Base-by-base conservation (phyloP, 1,139 yeast species). In the Blastobotrys niveus region DNA sequence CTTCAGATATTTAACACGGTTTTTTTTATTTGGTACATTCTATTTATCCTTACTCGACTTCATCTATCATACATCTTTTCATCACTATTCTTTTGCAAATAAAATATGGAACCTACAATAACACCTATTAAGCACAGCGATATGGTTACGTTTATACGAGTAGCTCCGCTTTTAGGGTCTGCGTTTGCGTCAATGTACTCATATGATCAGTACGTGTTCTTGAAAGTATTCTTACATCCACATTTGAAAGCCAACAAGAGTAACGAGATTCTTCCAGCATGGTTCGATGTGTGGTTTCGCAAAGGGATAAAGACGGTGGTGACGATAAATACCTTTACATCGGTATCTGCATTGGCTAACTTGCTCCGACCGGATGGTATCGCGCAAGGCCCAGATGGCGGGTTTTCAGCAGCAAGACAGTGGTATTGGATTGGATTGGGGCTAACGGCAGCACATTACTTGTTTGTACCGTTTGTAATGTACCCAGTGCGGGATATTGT, bases 391-490 rank as follows among this genome's bases (percentile, higher is more conserved):
- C 21, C 40, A n/a, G n/a, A n/a, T n/a, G n/a, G n/a, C n/a, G n/a
- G n/a, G n/a, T n/a, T n/a, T n/a, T 34, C 38, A 19, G 18, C n/a
- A n/a, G 39, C 44, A 7, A 17, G 44, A 25, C 44, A 34, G 22
- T 41, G 44, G 44, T 41, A 34, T 15, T 34, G 40, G 40, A 3
- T 41, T 3, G 44, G 44, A 18, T 21, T 35, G 6, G 44, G 44
- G 17, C 22, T 41, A n/a, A 34, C 44, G 9, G 10, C 35, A 10
- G 33, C 44, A 6, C 44, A 41, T 27, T 41, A 24, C 24, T 22
- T 41, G 21, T 41, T 41, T 35, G 36, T 41, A 9, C 44, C 44
- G 30, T 30, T 41, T 18, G 31, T 41, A 12, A 35, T 35, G 35
- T 41, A 21, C 22, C 24, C 44, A 9, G n/a, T 41, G 10, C 27